A percentile compares a stretch with the other conserved stretches of the same genome.
Evolutionary conservation across 2,329 filamentous ascomycete species (phyloP).

Genomic region (Bimuria novae-zelandiae): DNA sequence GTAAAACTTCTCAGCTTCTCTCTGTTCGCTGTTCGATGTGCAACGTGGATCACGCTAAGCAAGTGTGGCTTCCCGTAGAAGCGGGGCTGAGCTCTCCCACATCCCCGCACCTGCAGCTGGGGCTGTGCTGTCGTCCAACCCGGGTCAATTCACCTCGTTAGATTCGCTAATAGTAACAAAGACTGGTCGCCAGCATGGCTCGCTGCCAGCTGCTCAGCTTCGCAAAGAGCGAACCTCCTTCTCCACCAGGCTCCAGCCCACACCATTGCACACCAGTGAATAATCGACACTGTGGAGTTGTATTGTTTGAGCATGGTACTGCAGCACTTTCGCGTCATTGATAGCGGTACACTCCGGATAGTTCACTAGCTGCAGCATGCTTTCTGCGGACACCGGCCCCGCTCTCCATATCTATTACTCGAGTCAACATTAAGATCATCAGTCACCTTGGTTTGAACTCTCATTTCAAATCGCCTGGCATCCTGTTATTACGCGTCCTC

Average conservation of each 20-base stretch:
- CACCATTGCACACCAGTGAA: background rate
- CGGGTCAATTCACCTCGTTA: background rate
- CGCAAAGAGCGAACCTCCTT: background rate
- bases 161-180: background rate
- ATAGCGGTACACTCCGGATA: slow-evolving; percentile 1
- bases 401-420: background rate
- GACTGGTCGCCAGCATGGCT: background rate
- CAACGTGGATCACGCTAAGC: background rate
- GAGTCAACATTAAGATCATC: background rate
- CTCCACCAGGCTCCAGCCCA: background rate
- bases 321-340: slow-evolving; percentile 4
- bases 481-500: slow-evolving; percentile 1
- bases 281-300: background rate
- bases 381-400: slow-evolving; percentile 1
- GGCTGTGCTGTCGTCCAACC: slow-evolving; percentile 1
- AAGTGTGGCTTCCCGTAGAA: background rate
- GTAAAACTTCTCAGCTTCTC: background rate
- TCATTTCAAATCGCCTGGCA: background rate
- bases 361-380: background rate
- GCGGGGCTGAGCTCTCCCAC: slow-evolving; percentile 2
- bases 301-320: background rate
- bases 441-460: background rate
- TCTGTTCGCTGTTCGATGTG: background rate
- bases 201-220: background rate
- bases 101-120: background rate